These are phyloP conservation scores for Takashimella koratensis DNA, from an alignment of 1,284 basidiomycete species.

Conservation along the genomic window DNA sequence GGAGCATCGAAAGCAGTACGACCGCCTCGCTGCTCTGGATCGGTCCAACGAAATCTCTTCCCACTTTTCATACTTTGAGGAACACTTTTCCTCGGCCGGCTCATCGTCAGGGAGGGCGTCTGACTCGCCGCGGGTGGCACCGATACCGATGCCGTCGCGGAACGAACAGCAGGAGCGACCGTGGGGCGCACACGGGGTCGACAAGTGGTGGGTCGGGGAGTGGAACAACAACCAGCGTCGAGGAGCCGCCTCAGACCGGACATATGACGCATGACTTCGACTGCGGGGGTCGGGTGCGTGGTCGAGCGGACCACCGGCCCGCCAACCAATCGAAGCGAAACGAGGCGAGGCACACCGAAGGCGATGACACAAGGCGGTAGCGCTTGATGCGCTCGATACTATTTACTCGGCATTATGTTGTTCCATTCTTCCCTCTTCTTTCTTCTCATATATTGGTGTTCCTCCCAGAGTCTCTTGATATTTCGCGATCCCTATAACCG, in stretches of 20 bases:
- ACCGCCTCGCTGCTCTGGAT: neutral
- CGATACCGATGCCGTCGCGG: neutral
- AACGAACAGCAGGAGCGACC: slow-evolving; percentile 1
- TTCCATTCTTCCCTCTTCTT: too few species aligned
- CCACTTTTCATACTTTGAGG: slow-evolving; percentile 3
- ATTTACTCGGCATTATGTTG: neutral
- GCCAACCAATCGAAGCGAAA: too few species aligned
- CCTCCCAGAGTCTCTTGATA: too few species aligned
- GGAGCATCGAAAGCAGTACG: slow-evolving; percentile 3
- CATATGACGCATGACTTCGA: too few species aligned
- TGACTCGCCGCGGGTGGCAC: neutral
- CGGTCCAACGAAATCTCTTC: slow-evolving; percentile 2
- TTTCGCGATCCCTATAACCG: too few species aligned
- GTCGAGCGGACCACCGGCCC: too few species aligned
- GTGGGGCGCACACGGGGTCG: slow-evolving; percentile 16
- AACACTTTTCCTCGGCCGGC: neutral
- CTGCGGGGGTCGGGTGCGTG: too few species aligned
- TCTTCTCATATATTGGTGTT: too few species aligned
- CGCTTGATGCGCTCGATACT: neutral
- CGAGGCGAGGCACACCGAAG: too few species aligned
- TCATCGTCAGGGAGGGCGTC: neutral
- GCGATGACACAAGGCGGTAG: too few species aligned
- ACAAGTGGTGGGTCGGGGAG: slow-evolving; percentile 21
- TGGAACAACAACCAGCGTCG: slow-evolving; percentile 4
- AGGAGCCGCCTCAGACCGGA: too few species aligned